These are phyloP conservation scores for Colletotrichum sp. DNA, from an alignment of 2,329 filamentous ascomycete species.

Conservation along the genomic window DNA sequence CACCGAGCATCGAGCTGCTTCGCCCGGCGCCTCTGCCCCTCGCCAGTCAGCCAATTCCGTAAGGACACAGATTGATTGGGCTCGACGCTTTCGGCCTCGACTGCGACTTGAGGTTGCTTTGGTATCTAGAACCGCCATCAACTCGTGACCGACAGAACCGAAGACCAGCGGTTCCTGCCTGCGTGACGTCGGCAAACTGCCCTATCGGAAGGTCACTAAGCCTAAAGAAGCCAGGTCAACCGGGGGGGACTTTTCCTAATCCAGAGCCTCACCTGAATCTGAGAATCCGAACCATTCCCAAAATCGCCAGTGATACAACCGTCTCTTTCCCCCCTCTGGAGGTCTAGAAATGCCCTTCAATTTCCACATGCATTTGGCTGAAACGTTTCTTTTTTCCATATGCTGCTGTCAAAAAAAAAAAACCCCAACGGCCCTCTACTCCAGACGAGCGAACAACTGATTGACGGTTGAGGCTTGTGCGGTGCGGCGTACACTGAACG, in stretches of 20 bases:
- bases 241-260: constrained; percentile 13
- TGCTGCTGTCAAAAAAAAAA: neutral
- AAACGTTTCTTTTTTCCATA: neutral
- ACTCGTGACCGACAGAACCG: neutral
- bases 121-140: neutral
- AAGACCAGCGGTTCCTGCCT: neutral
- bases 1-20: neutral
- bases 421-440: neutral
- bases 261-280: constrained; percentile 25
- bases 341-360: neutral
- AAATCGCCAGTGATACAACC: constrained; percentile 6
- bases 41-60: neutral
- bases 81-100: neutral
- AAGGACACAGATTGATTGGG: neutral
- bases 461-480: constrained; percentile 1
- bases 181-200: constrained; percentile 1
- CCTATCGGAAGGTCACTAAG: neutral
- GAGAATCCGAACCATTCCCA: constrained; percentile 22
- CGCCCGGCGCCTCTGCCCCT: neutral
- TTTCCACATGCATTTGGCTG: constrained; percentile 15
- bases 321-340: neutral
- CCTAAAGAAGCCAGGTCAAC: neutral
- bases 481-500: neutral
- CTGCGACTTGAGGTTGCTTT: constrained; percentile 3
- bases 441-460: neutral